phyloP scores from a whole-genome alignment of 129 eudicot genomes.

The Pulicaria dysenterica region DNA sequence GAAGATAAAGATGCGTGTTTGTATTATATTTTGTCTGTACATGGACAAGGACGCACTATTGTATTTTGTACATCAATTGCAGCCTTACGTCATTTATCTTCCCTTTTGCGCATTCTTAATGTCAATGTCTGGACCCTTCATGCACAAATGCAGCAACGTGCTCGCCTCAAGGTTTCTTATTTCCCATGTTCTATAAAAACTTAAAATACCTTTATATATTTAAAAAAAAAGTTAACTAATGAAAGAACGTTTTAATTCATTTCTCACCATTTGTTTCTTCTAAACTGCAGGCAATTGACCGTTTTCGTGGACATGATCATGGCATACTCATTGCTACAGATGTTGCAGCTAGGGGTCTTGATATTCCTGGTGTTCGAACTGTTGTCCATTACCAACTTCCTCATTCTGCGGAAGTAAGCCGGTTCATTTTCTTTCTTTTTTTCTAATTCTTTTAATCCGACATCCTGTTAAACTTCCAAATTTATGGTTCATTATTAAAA shows the following conservation, averaged over 20 bases:
- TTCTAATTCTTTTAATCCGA: not conserved
- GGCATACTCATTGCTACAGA: conserved; percentile 91
- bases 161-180: conserved; percentile 78
- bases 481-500: no score
- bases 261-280: no score
- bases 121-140: conserved; percentile 76
- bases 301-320: conserved; percentile 84
- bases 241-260: no score
- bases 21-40: conserved; percentile 81
- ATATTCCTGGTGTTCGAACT: conserved; percentile 92
- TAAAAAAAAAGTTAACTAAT: no score
- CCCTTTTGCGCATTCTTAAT: conserved; percentile 63
- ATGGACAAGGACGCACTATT: conserved; percentile 92
- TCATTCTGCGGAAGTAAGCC: conserved; percentile 85
- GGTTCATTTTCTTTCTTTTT: not conserved
- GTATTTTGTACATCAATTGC: conserved; percentile 97
- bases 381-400: conserved; percentile 98
- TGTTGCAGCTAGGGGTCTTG: conserved; percentile 98
- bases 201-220: not conserved
- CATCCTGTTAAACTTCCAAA: not conserved
- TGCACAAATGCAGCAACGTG: conserved; percentile 95
- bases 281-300: conserved; percentile 78
- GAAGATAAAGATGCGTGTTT: conserved; percentile 94
- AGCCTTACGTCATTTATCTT: conserved; percentile 80
- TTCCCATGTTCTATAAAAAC: not conserved